Base-by-base conservation (phyloP, 2,329 filamentous ascomycete genomes). In the Colletotrichum viniferum region DNA sequence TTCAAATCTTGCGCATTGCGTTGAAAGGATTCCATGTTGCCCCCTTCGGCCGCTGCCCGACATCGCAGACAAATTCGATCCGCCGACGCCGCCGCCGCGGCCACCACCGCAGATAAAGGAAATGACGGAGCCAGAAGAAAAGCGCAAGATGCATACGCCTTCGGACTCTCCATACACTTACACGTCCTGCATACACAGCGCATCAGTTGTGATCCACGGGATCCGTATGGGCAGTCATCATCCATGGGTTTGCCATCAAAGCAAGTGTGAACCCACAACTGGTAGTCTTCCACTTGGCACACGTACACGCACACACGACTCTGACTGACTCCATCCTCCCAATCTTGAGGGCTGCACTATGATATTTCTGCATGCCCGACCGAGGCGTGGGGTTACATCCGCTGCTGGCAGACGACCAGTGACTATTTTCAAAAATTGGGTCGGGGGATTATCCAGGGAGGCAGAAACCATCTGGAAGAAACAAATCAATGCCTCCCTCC, bases 401-500 rank as follows among this genome's bases (percentile, higher is more conserved):
- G 38, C 28, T 24, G 65, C 56, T 58, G 58, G 66, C n/a, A 48
- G 64, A 34, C 56, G 55, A 43, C 16, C 56, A 36, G 21, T 74
- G 30, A 30, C 72, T 56, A 67, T 72, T 74, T 72, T 67, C 30
- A 58, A 71, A 56, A n/a, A 55, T 48, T 43, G 58, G 55, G 68
- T 32, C 65, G 62, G 62, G 43, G 55, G 38, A 55, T 71, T 48
- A 43, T 32, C 36, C 14, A 74, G 62, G 60, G 61, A 71, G 72
- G 24, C 52, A 56, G 62, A 43, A 62, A 55, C 71, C 68, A 18
- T 62, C 36, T 71, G 68, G 36, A 62, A 74, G 72, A 74, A 74
- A 72, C 72, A 71, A 24, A 52, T 28, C 72, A 62, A 56, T 72
- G 69, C 72, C 61, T 63, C 52, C 72, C 61, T 63, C 52, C 24